Conservation (phyloP, 768 basidiomycete genomes). For the Agaricus subrufescens region DNA sequence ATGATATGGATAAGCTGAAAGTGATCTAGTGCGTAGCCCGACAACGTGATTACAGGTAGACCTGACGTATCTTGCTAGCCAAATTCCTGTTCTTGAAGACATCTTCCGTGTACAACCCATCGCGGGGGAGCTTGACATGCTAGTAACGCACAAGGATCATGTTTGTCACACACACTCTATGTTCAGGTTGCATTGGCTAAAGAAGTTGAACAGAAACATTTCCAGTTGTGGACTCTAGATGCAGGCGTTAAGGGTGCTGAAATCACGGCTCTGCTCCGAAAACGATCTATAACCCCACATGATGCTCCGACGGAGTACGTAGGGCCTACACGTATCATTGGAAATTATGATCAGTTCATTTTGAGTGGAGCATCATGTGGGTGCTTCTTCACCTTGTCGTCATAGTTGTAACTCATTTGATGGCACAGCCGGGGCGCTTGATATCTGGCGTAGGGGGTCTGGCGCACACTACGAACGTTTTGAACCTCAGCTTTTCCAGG, state of each 20-base stretch:
- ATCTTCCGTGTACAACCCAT: background rate
- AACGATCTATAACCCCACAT: background rate
- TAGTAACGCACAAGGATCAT: constrained; percentile 6
- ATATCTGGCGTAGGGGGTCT: constrained; percentile 5
- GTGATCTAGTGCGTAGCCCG: background rate
- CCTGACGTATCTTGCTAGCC: background rate
- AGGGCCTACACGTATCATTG: constrained; percentile 2
- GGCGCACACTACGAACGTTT: constrained; percentile 3
- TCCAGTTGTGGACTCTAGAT: constrained; percentile 6
- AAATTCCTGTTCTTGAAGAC: constrained; percentile 6
- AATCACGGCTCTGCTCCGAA: constrained; percentile 3
- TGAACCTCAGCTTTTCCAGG: background rate
- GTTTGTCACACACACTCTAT: background rate
- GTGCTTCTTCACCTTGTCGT: background rate
- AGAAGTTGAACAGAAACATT: background rate
- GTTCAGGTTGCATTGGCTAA: background rate
- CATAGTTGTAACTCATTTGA: background rate
- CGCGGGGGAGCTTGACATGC: constrained; percentile 6
- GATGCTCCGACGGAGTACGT: background rate
- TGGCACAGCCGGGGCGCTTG: constrained; percentile 1
- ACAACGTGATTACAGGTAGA: background rate
- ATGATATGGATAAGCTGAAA: constrained; percentile 7
- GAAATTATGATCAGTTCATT: constrained; percentile 5
- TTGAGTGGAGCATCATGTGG: constrained; percentile 3
- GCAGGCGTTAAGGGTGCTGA: constrained; percentile 5